Evolutionary conservation across 1,139 yeast species (phyloP), one percentile per base, ranked within the genome.

Genomic region (Candida sp.): DNA sequence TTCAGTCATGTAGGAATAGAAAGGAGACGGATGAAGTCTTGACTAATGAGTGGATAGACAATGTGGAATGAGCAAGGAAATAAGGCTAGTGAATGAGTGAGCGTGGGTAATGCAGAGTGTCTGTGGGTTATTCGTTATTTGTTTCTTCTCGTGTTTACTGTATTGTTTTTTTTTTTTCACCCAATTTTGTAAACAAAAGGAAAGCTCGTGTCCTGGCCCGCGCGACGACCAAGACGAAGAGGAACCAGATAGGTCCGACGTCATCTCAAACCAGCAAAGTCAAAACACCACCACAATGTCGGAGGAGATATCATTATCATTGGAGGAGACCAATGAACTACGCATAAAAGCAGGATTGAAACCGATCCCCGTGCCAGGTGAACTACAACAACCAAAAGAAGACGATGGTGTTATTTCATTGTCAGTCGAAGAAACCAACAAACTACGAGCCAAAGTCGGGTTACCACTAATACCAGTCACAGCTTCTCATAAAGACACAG

Each of bases 301-400:
- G 7, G 59, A 65, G 42, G 75, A 69, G 51, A 63, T 72, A 46
- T 66, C 73, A 26, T 61, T 74, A 32, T 66, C 75, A 1, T 48
- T 75, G 1, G 75, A 66, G 40, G 80, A 75, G 47, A 75, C 80
- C 0, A 75, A 75, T 52, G 65, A 62, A 53, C 70, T 75, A 33
- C 64, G 78, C 26, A 63, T 59, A 5, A 57, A 63, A 33, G 53
- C 71, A 12, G 77, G 77, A 1, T 62, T 73, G 30, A 60, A 67
- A 4, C 69, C 70, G 3, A 66, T 71, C 7, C 70, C 70, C 3
- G 45, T 27, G 17, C 40, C 46, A 3, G 39, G 7, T 4, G 47
- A 27, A n/a, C n/a, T n/a, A 23, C 12, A 34, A 25, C 38, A 31
- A 42, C n/a, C 4, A 31, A 6, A 22, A 23, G 26, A 27, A 32